Evolutionary conservation across 2,329 filamentous ascomycete species (phyloP).

Genomic region (Claviceps pazoutovae): DNA sequence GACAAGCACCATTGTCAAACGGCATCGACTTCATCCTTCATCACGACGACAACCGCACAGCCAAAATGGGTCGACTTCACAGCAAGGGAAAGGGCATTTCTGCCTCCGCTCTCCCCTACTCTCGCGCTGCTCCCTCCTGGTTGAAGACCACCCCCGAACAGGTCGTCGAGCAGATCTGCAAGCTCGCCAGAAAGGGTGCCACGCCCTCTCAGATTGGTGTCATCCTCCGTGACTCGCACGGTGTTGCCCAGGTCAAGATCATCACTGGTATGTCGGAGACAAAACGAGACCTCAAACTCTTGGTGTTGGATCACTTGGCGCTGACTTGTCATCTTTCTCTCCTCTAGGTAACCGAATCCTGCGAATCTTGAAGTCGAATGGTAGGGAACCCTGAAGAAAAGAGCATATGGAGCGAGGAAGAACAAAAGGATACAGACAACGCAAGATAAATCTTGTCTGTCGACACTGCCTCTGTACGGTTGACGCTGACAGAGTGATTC

Average conservation of each 20-base stretch:
- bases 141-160: constrained; percentile 97
- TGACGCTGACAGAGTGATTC: constrained; percentile 88
- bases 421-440: constrained; percentile 15
- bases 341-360: constrained; percentile 98
- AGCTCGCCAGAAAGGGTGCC: constrained; percentile 97
- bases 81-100: constrained; percentile 99
- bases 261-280: constrained; percentile 63
- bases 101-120: constrained; percentile 91
- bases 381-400: constrained; percentile 48
- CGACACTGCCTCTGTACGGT: constrained; percentile 70
- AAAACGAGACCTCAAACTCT: background rate
- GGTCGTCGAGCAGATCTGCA: constrained; percentile 98
- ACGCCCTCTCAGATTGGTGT: constrained; percentile 99
- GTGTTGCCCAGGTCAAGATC: constrained; percentile 93
- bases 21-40: constrained; percentile 19
- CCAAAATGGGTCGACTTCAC: constrained; percentile 93
- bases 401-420: constrained; percentile 15
- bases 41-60: constrained; percentile 26
- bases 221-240: constrained; percentile 93
- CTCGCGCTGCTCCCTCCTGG: constrained; percentile 82
- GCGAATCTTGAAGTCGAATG: constrained; percentile 92
- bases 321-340: constrained; percentile 4
- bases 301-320: too few species aligned
- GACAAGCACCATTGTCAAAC: constrained; percentile 14
- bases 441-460: constrained; percentile 12